These are phyloP conservation scores for Carex littledalei DNA, from an alignment of 176 grass and related monocot genomes.

Conservation along the genomic window DNA sequence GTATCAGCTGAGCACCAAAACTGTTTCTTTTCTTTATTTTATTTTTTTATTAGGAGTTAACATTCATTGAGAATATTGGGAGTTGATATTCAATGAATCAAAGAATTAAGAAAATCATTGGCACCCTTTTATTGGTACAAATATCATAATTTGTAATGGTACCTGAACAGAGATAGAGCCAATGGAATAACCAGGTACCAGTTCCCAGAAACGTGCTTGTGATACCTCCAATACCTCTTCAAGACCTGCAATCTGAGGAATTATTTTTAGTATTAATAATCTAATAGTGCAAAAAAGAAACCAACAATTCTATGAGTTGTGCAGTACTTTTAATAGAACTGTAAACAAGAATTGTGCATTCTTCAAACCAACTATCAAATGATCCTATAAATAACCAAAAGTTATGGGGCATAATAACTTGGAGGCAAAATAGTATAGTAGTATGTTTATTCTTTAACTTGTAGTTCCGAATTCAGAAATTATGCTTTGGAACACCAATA, in stretches of 20 bases:
- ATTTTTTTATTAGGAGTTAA: background rate
- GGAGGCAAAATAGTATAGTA: background rate
- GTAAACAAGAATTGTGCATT: background rate
- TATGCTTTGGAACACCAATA: background rate
- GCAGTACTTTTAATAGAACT: background rate
- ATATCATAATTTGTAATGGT: constrained; percentile 6
- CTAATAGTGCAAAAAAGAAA: background rate
- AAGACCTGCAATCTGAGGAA: constrained; percentile 45
- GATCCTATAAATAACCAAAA: background rate
- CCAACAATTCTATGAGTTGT: background rate
- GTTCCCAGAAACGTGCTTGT: constrained; percentile 83
- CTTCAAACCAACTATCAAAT: background rate
- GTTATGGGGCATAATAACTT: background rate
- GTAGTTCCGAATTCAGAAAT: background rate
- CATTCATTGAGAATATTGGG: background rate
- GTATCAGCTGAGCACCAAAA: background rate
- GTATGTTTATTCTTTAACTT: background rate
- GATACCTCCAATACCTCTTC: constrained; percentile 76
- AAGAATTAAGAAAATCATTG: background rate
- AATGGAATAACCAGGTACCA: constrained; percentile 63
- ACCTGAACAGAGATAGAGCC: constrained; percentile 70
- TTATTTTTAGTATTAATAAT: background rate
- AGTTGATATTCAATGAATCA: background rate
- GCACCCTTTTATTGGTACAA: background rate
- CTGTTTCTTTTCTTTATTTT: background rate